phyloP scores from a whole-genome alignment of 176 grass and related monocot genomes.

The Bolboschoenus planiculmis region DNA sequence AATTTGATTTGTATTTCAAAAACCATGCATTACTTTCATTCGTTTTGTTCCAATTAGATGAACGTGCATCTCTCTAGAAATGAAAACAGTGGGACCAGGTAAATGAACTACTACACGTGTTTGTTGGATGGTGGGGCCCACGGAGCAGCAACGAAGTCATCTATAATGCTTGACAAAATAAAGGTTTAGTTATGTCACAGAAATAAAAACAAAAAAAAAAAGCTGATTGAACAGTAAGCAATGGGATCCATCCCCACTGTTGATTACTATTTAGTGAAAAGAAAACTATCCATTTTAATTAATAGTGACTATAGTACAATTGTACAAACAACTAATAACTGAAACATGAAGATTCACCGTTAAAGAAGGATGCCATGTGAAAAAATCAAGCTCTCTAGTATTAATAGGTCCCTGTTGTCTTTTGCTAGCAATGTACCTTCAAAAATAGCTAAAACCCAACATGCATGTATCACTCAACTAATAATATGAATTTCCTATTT shows the following conservation, averaged over 20 bases:
- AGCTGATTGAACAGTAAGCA: background rate
- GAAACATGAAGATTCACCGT: background rate
- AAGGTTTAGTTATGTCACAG: background rate
- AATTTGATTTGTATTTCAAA: background rate
- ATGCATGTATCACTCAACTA: background rate
- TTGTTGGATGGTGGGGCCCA: background rate
- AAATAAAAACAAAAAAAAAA: background rate
- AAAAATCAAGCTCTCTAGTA: constrained; percentile 12
- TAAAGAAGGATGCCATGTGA: constrained; percentile 8
- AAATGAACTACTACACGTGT: background rate
- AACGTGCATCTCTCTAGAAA: background rate
- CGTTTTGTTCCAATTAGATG: background rate
- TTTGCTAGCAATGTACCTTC: constrained; percentile 9
- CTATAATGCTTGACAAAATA: background rate
- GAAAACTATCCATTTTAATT: background rate
- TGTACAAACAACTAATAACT: constrained; percentile 10
- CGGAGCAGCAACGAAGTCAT: background rate
- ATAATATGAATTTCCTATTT: background rate
- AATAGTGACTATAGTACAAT: background rate
- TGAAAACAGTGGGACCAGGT: background rate
- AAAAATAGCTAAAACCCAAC: background rate
- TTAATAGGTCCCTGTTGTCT: background rate
- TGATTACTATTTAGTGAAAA: background rate
- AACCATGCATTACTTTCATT: background rate
- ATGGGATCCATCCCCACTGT: background rate